phyloP scores from a whole-genome alignment of 768 basidiomycete species.

The Lactifluus subvellereus region DNA sequence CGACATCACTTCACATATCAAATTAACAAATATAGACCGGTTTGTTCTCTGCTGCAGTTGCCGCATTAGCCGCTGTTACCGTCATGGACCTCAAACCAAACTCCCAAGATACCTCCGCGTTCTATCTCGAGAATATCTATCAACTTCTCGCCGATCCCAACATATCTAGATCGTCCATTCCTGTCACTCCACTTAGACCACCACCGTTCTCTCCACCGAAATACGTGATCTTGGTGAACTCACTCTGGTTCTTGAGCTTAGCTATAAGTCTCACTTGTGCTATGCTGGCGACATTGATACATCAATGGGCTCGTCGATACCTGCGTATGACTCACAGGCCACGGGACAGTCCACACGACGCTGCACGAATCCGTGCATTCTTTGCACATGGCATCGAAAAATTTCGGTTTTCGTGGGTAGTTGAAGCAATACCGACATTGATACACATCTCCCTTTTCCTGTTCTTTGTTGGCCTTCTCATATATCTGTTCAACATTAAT shows the following conservation, averaged over 20 bases:
- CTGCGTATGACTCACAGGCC: too few relatives aligned
- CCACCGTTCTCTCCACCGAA: too few relatives aligned
- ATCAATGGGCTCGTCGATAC: too few relatives aligned
- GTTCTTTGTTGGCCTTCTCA: background rate
- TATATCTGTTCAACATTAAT: background rate
- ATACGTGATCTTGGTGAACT: too few relatives aligned
- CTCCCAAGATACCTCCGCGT: background rate
- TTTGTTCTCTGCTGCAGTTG: background rate
- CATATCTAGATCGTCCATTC: too few relatives aligned
- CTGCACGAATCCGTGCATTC: background rate
- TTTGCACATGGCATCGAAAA: background rate
- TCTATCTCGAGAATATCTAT: background rate
- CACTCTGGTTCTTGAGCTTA: too few relatives aligned
- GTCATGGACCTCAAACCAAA: background rate
- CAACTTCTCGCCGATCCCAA: background rate
- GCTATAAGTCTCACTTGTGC: too few relatives aligned
- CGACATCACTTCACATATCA: background rate
- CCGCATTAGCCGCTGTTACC: background rate
- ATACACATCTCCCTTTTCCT: background rate
- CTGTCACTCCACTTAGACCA: background rate
- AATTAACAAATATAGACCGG: background rate
- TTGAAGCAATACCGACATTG: background rate
- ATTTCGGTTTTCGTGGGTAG: background rate
- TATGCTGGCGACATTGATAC: too few relatives aligned
- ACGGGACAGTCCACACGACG: too few relatives aligned